Evolutionary conservation across 331 rosid genomes (phyloP).

Genomic region (Cucumis variabilis): DNA sequence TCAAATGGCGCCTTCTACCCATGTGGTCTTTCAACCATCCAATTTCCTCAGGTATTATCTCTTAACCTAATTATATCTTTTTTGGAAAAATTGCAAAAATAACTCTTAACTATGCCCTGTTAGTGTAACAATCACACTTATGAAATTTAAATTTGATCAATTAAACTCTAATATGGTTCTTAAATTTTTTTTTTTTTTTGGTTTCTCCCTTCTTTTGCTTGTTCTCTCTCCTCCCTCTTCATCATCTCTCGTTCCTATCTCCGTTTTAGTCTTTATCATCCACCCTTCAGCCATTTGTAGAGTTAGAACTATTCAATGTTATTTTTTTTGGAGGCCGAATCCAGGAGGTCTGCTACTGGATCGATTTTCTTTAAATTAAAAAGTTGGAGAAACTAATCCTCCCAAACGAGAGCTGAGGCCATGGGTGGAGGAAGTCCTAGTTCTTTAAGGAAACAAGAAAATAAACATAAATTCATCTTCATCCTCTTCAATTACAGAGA

Average conservation of each 20-base stretch:
- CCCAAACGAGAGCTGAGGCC: slow-evolving; percentile 10
- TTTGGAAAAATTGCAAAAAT: too few species aligned
- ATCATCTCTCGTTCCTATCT: too few species aligned
- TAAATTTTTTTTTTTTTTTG: too few species aligned
- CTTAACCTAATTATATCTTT: not conserved
- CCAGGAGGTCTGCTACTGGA: slow-evolving; percentile 80
- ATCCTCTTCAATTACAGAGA: slow-evolving; percentile 4
- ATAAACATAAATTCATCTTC: not conserved
- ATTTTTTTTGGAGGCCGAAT: slow-evolving; percentile 58
- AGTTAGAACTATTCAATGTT: slow-evolving; percentile 43
- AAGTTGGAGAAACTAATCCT: slow-evolving; percentile 39
- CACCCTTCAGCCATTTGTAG: not conserved
- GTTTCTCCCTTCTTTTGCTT: too few species aligned
- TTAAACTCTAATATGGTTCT: too few species aligned
- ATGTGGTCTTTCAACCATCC: not conserved
- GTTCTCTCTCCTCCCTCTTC: too few species aligned
- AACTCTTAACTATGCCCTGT: too few species aligned
- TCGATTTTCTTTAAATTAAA: slow-evolving; percentile 45
- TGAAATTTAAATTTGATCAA: too few species aligned
- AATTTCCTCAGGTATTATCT: slow-evolving; percentile 17
- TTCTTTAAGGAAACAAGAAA: not conserved
- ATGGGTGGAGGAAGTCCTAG: slow-evolving; percentile 25
- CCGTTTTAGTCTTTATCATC: too few species aligned
- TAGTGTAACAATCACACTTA: too few species aligned
- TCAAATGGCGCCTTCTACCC: not conserved